These are phyloP conservation scores for Phytophthora pinifolia DNA, from an alignment of 352 stramenopile genomes.

Conservation along the genomic window DNA sequence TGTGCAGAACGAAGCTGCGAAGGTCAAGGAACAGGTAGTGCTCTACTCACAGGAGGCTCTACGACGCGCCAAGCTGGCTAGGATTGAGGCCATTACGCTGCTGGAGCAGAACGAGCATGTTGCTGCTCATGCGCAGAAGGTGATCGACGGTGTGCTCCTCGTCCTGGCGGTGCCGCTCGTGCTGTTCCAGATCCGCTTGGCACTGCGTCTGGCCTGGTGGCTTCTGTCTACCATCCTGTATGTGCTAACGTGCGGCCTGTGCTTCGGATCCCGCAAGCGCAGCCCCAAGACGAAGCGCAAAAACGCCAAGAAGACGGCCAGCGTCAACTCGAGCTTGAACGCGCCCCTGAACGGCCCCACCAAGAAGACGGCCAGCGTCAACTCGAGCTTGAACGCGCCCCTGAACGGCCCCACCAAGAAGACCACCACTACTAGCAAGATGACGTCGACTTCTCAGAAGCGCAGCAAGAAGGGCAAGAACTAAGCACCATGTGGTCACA, in stretches of 20 bases:
- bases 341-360: conserved; percentile 18
- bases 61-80: conserved; percentile 43
- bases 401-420: conserved; percentile 27
- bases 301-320: conserved; percentile 27
- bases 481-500: conserved; percentile 12
- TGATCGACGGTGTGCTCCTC: conserved; percentile 61
- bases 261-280: conserved; percentile 53
- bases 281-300: conserved; percentile 53
- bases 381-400: conserved; percentile 20
- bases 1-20: conserved; percentile 45
- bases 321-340: conserved; percentile 22
- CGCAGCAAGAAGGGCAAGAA: conserved; percentile 38
- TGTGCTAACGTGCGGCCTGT: conserved; percentile 56
- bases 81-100: conserved; percentile 50
- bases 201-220: conserved; percentile 58
- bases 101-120: conserved; percentile 66
- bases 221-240: conserved; percentile 51
- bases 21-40: conserved; percentile 37
- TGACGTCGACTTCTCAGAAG: conserved; percentile 23
- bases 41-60: conserved; percentile 48
- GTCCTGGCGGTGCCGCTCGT: conserved; percentile 49
- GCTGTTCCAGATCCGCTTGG: conserved; percentile 49
- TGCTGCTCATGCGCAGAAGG: conserved; percentile 58
- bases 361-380: no score
- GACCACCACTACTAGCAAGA: conserved; percentile 20